A percentile compares a stretch with the other conserved stretches of the same genome.
Conservation (phyloP, 257 asterid species). For the Perilla frutescens region DNA sequence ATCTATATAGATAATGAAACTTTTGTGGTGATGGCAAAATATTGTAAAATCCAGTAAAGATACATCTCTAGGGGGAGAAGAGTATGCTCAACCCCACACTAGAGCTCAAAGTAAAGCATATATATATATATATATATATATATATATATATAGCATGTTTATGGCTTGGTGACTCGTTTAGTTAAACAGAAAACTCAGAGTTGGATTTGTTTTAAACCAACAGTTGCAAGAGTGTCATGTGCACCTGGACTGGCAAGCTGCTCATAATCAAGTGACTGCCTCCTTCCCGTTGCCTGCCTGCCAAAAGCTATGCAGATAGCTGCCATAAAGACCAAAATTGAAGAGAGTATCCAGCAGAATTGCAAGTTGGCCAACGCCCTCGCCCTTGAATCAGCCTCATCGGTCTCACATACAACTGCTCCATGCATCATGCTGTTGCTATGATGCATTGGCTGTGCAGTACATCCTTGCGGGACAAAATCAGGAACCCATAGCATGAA, state of each 20-base stretch:
- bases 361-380: slow-evolving; percentile 83
- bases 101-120: too few species aligned
- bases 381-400: slow-evolving; percentile 63
- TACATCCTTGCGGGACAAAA: slow-evolving; percentile 64
- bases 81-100: too few species aligned
- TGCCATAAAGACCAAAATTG: slow-evolving; percentile 51
- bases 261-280: slow-evolving; percentile 55
- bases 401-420: slow-evolving; percentile 59
- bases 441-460: slow-evolving; percentile 26
- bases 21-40: background rate
- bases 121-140: too few species aligned
- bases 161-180: background rate
- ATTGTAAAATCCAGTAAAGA: background rate
- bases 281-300: slow-evolving; percentile 35
- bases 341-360: slow-evolving; percentile 76
- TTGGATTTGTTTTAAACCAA: slow-evolving; percentile 48
- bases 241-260: slow-evolving; percentile 50
- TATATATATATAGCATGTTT: too few species aligned
- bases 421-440: slow-evolving; percentile 40
- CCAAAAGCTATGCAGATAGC: slow-evolving; percentile 48
- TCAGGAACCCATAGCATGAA: slow-evolving; percentile 65
- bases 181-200: slow-evolving; percentile 29
- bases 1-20: background rate
- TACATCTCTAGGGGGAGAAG: too few species aligned
- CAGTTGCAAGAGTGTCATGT: slow-evolving; percentile 36